Conservation (phyloP, 1,284 basidiomycete species). For the Afroboletus lepidellus region DNA sequence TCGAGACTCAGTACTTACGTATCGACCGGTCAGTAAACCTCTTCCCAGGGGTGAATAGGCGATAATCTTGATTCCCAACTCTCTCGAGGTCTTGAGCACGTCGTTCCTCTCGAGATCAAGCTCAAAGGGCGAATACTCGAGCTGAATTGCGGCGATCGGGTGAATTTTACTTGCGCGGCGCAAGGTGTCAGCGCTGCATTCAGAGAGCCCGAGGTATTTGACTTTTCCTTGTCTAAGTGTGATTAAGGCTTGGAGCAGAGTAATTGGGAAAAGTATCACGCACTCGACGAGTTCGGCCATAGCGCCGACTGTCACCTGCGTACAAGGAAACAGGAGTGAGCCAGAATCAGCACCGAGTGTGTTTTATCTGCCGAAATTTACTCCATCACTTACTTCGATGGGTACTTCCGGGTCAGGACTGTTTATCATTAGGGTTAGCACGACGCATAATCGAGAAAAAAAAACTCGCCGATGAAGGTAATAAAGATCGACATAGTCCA, state of each 20-base stretch:
- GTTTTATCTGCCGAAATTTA: no score
- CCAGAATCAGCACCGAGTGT: background rate
- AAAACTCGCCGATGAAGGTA: constrained; percentile 2
- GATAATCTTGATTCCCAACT: constrained; percentile 34
- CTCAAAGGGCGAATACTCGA: constrained; percentile 46
- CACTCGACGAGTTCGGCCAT: constrained; percentile 37
- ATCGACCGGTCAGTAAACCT: constrained; percentile 44
- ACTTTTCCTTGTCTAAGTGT: constrained; percentile 39
- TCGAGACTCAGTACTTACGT: constrained; percentile 33
- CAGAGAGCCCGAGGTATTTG: constrained; percentile 45
- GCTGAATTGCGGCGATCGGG: constrained; percentile 44
- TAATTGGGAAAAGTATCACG: background rate
- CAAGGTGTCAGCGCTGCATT: constrained; percentile 44
- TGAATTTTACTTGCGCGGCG: constrained; percentile 43
- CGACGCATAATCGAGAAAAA: background rate
- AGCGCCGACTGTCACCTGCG: constrained; percentile 32
- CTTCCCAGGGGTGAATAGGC: constrained; percentile 46
- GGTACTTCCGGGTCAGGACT: constrained; percentile 6
- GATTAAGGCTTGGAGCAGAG: background rate
- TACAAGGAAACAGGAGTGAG: no score
- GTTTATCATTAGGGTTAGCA: background rate
- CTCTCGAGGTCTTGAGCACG: constrained; percentile 15
- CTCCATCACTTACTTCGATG: background rate
- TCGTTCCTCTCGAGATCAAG: constrained; percentile 22
- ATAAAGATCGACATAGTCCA: constrained; percentile 13